Evolutionary conservation across 306 rosid species (phyloP).

Genomic region (Erythrophleum fordii): DNA sequence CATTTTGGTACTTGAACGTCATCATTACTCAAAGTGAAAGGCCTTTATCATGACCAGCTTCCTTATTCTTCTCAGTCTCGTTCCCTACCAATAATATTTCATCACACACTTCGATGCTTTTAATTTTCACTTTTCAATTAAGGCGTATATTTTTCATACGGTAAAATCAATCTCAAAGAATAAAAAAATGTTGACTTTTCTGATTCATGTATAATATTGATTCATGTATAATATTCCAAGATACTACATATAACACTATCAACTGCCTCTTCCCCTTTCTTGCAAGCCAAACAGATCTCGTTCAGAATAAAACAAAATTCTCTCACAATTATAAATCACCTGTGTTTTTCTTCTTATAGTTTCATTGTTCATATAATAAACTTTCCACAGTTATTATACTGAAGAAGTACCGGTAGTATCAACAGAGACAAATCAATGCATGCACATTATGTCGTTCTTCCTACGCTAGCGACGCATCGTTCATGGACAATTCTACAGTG

Average conservation of each 20-base stretch:
- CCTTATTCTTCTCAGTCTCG: background rate
- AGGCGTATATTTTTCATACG: background rate
- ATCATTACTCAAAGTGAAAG: slow-evolving; percentile 17
- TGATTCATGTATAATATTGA: too few relatives aligned
- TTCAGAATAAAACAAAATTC: background rate
- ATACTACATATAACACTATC: background rate
- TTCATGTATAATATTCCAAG: background rate
- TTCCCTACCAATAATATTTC: background rate
- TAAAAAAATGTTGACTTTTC: background rate
- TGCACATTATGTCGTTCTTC: background rate
- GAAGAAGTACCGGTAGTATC: background rate
- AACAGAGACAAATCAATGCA: background rate
- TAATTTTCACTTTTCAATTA: background rate
- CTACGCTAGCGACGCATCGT: slow-evolving; percentile 19
- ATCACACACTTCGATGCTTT: background rate
- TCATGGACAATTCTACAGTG: background rate
- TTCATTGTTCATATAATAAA: background rate
- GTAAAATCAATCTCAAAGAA: background rate
- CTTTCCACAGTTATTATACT: background rate
- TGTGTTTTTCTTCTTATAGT: background rate
- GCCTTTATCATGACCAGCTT: background rate
- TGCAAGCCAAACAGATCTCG: background rate
- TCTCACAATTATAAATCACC: background rate
- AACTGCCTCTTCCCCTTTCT: background rate
- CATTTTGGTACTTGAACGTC: background rate